Base-by-base conservation (phyloP, 2,329 filamentous ascomycete genomes). In the Hymenoscyphus linearis region DNA sequence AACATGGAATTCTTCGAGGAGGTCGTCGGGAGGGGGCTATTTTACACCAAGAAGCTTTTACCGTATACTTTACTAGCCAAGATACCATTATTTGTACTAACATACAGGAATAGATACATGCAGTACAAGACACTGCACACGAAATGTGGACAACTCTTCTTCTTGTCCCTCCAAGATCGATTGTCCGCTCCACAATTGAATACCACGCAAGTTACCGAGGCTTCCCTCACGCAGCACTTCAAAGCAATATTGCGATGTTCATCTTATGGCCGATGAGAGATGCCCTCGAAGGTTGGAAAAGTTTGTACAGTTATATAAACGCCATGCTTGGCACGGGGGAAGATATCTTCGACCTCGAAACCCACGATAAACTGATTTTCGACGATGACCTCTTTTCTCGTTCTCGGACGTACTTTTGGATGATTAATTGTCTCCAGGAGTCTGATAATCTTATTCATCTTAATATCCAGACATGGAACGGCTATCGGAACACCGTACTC, bases 321-420 rank as follows among this genome's bases (percentile, higher is more conserved):
- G 61, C 61, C 36, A 65, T 69, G 18, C 37, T 69, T 6, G 64
- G 65, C 25, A 53, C 63, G 4, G 61, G 67, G 9, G 62, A 67
- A 37, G 63, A 55, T 35, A 55, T 71, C 22, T 66, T 67, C 58
- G 60, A 68, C 10, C 67, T 64, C 2, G 53, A 63, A n/a, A 59
- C 58, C 40, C 68, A 71, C 56, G 68, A 70, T 40, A 68, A 64
- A 47, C 62, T 72, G 0, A 52, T 70, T 2, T 69, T 68, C 31
- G 70, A 72, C 50, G 69, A 72, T 57, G 66, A 65, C 7, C 60
- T 58, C 7, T 72, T 70, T 59, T 65, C 66, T 14, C 63, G 68
- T 52, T 71, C 69, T 6, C 62, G 64, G 22, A 63, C 60, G 4
- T 71, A 69, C 55, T 72, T 70, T 60, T 71, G 70, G 69, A 67